These are phyloP conservation scores for Cadophora sp. DNA, from an alignment of 2,329 filamentous ascomycete genomes.

Conservation along the genomic window DNA sequence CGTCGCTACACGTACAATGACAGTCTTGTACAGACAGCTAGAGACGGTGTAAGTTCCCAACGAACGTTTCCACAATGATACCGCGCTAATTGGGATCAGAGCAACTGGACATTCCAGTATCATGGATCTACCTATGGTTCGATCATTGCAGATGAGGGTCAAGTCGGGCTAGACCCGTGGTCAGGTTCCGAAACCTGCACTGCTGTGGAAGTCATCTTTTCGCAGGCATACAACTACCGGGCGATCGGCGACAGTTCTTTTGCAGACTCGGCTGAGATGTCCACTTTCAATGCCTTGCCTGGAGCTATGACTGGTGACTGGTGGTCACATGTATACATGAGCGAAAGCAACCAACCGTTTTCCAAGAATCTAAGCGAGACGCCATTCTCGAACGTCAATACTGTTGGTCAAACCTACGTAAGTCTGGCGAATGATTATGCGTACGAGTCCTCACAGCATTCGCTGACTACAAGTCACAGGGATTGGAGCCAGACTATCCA, in stretches of 20 bases:
- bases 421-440: not conserved
- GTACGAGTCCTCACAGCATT: not conserved
- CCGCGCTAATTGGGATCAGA: not conserved
- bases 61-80: conserved; percentile 30
- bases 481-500: conserved; percentile 42
- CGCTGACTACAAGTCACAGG: not conserved
- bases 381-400: conserved; percentile 22
- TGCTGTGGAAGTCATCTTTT: conserved; percentile 46
- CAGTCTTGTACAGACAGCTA: conserved; percentile 43
- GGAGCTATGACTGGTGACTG: conserved; percentile 57
- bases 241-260: conserved; percentile 46
- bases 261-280: conserved; percentile 58
- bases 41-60: not conserved
- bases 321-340: conserved; percentile 63
- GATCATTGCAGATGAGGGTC: conserved; percentile 47
- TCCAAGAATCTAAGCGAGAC: conserved; percentile 46
- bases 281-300: conserved; percentile 62
- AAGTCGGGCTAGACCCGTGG: conserved; percentile 6
- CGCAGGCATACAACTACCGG: conserved; percentile 45
- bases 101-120: conserved; percentile 48
- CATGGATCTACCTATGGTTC: conserved; percentile 51
- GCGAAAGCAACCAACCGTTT: conserved; percentile 59
- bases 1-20: conserved; percentile 50
- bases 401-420: not conserved
- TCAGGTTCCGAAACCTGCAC: conserved; percentile 45